Base-by-base conservation (phyloP, 306 rosid genomes). In the Rosa persica region DNA sequence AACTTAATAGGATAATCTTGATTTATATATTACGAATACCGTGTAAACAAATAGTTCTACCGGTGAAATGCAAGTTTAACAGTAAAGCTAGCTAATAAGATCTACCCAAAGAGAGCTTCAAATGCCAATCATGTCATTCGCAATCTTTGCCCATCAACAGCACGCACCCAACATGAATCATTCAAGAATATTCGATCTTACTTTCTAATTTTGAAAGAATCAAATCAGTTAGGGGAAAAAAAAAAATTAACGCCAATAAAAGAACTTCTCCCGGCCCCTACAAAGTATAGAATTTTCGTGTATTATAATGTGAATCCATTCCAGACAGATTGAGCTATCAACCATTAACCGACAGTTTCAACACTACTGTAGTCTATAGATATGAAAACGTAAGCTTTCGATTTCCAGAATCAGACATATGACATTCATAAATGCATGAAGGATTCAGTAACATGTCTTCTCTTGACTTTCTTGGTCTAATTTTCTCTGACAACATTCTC, bases 401-500 rank as follows among this genome's bases (percentile, higher is more conserved):
- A 83, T 12, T 43, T 30, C 64, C 65, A 52, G 57, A 40, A 82
- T 77, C 89, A 80, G 86, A 60, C 77, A 83, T 85, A 76, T 80
- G 82, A 81, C 73, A 51, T 51, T 80, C 86, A 87, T 90, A 82
- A 88, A 85, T 89, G 91, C 85, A 71, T 40, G 49, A 34, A 20
- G 4, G 46, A 81, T 78, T 77, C 81, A 78, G 76, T 85, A 82
- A 76, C 78, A 66, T 81, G 88, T 83, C 84, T 46, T 23, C 58
- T 77, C 82, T 65, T 49, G 83, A 47, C 64, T 80, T 66, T 39
- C 44, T 16, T 61, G 71, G 43, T 68, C 27, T 17, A 15, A 40
- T 69, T 40, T 40, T 17, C 82, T 72, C 81, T 83, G 72, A 70
- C 88, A 75, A 87, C 95, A 88, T 88, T 90, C 96, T 85, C 49